A percentile compares a stretch with the other conserved stretches of the same genome.
Conservation (phyloP, 2,329 filamentous ascomycete genomes). For the Tolypocladium album region DNA sequence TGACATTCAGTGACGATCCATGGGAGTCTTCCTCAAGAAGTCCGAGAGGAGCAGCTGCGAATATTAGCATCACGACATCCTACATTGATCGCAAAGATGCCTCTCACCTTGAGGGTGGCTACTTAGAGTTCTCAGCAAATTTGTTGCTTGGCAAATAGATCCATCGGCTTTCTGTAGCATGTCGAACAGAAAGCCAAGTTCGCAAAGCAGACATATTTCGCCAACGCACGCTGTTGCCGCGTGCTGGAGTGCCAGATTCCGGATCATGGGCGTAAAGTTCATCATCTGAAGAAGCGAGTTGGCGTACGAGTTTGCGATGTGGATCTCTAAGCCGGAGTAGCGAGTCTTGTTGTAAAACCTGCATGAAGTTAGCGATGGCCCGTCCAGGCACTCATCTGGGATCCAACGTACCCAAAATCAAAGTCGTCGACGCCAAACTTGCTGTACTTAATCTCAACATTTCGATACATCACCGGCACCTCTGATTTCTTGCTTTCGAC, state of each 20-base stretch:
- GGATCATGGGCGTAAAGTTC: conserved; percentile 78
- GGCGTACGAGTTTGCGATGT: conserved; percentile 93
- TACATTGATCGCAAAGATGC: neutral
- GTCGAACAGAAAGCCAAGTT: conserved; percentile 90
- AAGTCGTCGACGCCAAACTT: conserved; percentile 99
- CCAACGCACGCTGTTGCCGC: conserved; percentile 74
- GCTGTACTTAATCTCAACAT: conserved; percentile 97
- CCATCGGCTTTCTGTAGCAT: conserved; percentile 96
- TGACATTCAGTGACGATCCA: conserved; percentile 61
- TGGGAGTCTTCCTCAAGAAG: conserved; percentile 77
- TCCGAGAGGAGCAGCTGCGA: conserved; percentile 56
- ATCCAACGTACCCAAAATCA: conserved; percentile 66
- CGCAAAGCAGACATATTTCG: conserved; percentile 81
- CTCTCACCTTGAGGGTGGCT: conserved; percentile 60
- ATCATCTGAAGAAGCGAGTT: conserved; percentile 87
- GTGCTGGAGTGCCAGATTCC: conserved; percentile 82
- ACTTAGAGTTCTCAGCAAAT: conserved; percentile 82
- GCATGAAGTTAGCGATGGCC: conserved; percentile 8
- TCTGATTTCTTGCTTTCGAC: conserved; percentile 69
- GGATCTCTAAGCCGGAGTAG: conserved; percentile 88
- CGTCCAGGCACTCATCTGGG: neutral
- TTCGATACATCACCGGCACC: conserved; percentile 79
- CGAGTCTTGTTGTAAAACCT: conserved; percentile 91
- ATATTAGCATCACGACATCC: neutral
- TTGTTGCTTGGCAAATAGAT: conserved; percentile 91